These are phyloP conservation scores for Lactifluus echinatus DNA, from an alignment of 768 basidiomycete species.

Conservation along the genomic window DNA sequence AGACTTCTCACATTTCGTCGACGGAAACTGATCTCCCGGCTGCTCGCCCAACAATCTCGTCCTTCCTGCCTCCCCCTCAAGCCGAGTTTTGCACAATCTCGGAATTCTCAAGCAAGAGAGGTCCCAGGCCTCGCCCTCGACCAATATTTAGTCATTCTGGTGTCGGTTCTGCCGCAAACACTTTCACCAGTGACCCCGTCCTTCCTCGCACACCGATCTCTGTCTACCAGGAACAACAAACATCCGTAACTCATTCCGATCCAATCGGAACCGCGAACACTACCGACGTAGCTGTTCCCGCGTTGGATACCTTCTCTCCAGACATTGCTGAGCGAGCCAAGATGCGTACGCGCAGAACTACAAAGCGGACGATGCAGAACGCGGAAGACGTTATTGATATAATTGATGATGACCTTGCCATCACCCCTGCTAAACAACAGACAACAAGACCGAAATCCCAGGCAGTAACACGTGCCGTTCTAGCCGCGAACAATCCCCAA, in stretches of 20 bases:
- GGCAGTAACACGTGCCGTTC: slow-evolving; percentile 15
- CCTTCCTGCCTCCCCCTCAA: slow-evolving; percentile 3
- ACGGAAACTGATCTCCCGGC: background rate
- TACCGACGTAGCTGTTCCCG: no score
- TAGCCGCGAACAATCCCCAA: slow-evolving; percentile 4
- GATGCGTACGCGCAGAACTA: slow-evolving; percentile 24
- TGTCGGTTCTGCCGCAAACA: background rate
- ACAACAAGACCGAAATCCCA: slow-evolving; percentile 11
- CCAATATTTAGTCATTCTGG: slow-evolving; percentile 11
- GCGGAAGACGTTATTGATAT: slow-evolving; percentile 25
- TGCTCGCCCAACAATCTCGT: slow-evolving; percentile 7
- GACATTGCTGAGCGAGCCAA: slow-evolving; percentile 30
- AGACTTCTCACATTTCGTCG: slow-evolving; percentile 12
- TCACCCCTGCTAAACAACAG: slow-evolving; percentile 13
- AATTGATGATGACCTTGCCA: slow-evolving; percentile 26
- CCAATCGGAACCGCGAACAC: background rate
- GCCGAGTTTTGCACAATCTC: slow-evolving; percentile 6
- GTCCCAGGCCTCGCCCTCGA: slow-evolving; percentile 14
- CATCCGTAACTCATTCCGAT: background rate
- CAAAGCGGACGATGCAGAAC: slow-evolving; percentile 4
- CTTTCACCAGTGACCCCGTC: slow-evolving; percentile 12
- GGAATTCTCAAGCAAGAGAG: slow-evolving; percentile 2
- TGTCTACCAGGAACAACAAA: background rate
- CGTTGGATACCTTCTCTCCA: slow-evolving; percentile 14
- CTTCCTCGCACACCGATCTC: slow-evolving; percentile 7